A percentile compares a stretch with the other conserved stretches of the same genome.
Evolutionary conservation across 2,329 filamentous ascomycete genomes (phyloP).

Genomic region (Colletotrichum sp.): DNA sequence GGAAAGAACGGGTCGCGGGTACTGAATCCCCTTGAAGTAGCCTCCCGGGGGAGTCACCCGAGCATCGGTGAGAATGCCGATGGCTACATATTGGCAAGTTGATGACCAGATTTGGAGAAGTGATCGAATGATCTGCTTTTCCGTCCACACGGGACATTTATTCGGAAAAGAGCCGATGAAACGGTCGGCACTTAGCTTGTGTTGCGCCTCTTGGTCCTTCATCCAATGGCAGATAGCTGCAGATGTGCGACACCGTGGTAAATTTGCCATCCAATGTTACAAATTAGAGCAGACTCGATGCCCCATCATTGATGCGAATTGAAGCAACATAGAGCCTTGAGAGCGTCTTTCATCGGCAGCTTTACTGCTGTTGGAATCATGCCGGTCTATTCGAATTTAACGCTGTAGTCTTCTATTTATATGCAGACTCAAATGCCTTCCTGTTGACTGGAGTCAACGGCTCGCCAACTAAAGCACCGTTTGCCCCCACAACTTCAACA

Average conservation of each 20-base stretch:
- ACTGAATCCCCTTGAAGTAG: not conserved
- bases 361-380: accelerated
- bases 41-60: not conserved
- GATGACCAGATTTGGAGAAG: not conserved
- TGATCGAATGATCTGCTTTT: not conserved
- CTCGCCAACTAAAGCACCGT: constrained; percentile 21
- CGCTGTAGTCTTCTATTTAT: not conserved
- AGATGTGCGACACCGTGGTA: not conserved
- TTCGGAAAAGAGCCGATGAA: not conserved
- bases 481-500: constrained; percentile 27
- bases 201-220: accelerated
- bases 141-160: not conserved
- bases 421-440: not conserved
- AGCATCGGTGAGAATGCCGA: not conserved
- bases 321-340: accelerated
- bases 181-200: not conserved
- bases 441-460: constrained; percentile 26
- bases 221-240: accelerated
- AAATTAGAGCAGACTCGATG: not conserved
- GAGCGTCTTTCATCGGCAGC: not conserved
- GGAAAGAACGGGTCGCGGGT: not conserved
- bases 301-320: accelerated
- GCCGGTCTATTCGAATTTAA: not conserved
- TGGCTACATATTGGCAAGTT: not conserved
- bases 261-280: not conserved